Base-by-base conservation (phyloP, 768 basidiomycete genomes). In the Phanerochaete sordida region DNA sequence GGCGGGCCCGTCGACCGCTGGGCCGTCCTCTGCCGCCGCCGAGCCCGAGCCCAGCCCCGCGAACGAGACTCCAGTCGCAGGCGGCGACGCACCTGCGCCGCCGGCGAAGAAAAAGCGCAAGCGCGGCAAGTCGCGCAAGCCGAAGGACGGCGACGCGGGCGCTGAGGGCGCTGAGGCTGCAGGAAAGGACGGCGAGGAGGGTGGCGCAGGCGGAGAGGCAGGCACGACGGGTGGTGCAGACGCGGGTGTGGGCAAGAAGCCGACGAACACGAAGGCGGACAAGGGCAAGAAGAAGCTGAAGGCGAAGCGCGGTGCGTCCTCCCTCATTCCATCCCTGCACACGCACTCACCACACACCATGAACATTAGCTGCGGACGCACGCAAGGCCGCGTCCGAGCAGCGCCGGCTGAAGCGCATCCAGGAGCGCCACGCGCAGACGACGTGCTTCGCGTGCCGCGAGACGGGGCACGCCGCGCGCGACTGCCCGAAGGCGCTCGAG, bases 371-470 rank as follows among this genome's bases (percentile, higher is more conserved):
- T 47, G 61, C 50, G 37, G 68, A 66, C 24, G 67, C 68, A 24
- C 69, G 72, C 39, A 71, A 69, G 55, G 64, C 71, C 54, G 73
- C 75, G 21, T 70, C 76, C 0, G 92, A 95, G 68, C 66, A 75
- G 21, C 79, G 94, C 51, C 81, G 93, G 15, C 68, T 86, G 54
- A 80, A 83, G 63, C 84, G 93, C 37, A 81, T 84, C 53, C 69
- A 81, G 2, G 83, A 87, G 49, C 82, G 84, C 45, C 65, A 78
- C 13, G 74, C 79, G 9, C 72, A 76, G 2, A 93, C 87, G 1
- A 85, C 82, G 6, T 97, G 95, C 70, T 95, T 94, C 72, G 90
- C 88, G 2, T 98, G 95, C 75, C 82, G 95, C 54, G 79, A 86
- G 67, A 84, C 79, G 62, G 95, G 95, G 0, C 95, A 98, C 68